Percentiles rank a stretch among this genome's conserved stretches.
Evolutionary conservation across 2,329 filamentous ascomycete species (phyloP).

Genomic region (Neofusicoccum laricinum): DNA sequence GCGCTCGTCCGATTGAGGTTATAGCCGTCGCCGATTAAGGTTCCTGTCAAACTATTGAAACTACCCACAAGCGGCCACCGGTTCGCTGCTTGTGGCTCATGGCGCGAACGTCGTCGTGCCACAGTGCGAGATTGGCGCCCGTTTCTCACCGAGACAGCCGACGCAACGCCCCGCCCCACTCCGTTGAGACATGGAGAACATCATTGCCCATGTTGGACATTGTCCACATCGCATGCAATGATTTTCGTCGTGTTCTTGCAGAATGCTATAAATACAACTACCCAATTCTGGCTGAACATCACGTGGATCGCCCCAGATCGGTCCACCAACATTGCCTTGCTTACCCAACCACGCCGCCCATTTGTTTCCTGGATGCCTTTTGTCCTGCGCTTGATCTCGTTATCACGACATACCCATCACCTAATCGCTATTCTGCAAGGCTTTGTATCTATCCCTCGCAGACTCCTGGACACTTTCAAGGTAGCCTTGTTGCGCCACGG

Average conservation of each 20-base stretch:
- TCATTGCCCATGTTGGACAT: neutral
- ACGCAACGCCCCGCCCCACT: neutral
- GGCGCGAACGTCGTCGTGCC: neutral
- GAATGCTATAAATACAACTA: no score
- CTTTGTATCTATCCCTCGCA: slow-evolving; percentile 55
- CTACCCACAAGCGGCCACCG: neutral
- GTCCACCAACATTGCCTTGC: no score
- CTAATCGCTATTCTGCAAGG: neutral
- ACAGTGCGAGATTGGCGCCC: neutral
- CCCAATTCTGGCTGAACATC: no score
- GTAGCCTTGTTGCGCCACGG: slow-evolving; percentile 63
- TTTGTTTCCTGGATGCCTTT: neutral
- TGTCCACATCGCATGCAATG: no score
- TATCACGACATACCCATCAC: neutral
- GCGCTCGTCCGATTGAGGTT: neutral
- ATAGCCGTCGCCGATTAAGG: neutral
- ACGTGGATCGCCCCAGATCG: no score
- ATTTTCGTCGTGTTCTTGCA: no score
- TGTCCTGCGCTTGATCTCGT: neutral
- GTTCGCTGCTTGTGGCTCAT: neutral
- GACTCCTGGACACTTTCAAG: slow-evolving; percentile 63
- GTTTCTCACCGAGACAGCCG: neutral
- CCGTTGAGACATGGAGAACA: slow-evolving; percentile 1
- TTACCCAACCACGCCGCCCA: no score
- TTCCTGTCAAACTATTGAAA: slow-evolving; percentile 5